Conservation (phyloP, 805 yeast genomes). For the Wickerhamiella sorbophila region DNA sequence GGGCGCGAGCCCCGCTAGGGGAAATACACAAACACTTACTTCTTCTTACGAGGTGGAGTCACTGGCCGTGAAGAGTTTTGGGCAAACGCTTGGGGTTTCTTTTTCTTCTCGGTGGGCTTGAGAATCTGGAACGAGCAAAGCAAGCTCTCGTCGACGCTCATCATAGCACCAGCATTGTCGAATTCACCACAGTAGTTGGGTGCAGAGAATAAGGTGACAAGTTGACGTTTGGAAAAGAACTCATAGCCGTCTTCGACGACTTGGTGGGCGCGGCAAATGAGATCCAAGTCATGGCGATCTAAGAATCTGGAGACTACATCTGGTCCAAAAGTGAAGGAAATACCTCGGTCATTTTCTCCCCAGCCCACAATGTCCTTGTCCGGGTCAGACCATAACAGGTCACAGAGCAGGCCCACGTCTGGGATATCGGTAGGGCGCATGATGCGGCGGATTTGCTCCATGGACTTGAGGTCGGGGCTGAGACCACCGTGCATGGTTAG, state of each 20-base stretch:
- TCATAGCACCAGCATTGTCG: constrained; percentile 99
- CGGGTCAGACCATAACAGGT: constrained; percentile 95
- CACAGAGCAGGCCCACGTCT: constrained; percentile 92
- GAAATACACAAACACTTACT: no score
- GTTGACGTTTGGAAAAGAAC: constrained; percentile 88
- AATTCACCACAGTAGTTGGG: constrained; percentile 99
- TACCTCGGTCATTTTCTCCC: constrained; percentile 99
- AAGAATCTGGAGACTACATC: constrained; percentile 93
- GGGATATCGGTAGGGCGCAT: constrained; percentile 99
- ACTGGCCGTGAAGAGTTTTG: constrained; percentile 34
- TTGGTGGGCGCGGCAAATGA: constrained; percentile 97
- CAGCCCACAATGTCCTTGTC: constrained; percentile 97
- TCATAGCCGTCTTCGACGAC: constrained; percentile 99
- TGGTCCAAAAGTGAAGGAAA: constrained; percentile 98
- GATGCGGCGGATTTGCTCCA: constrained; percentile 97
- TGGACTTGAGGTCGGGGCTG: constrained; percentile 90
- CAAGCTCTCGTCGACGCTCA: constrained; percentile 94
- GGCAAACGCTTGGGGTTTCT: constrained; percentile 32
- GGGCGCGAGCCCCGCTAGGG: no score
- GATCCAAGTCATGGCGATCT: constrained; percentile 95
- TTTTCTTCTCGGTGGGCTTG: constrained; percentile 95
- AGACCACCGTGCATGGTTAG: constrained; percentile 99
- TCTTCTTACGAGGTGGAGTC: constrained; percentile 43
- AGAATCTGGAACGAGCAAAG: constrained; percentile 84
- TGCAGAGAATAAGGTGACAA: constrained; percentile 89